phyloP scores from a whole-genome alignment of 306 rosid genomes.

The Citrullus colocynthis region DNA sequence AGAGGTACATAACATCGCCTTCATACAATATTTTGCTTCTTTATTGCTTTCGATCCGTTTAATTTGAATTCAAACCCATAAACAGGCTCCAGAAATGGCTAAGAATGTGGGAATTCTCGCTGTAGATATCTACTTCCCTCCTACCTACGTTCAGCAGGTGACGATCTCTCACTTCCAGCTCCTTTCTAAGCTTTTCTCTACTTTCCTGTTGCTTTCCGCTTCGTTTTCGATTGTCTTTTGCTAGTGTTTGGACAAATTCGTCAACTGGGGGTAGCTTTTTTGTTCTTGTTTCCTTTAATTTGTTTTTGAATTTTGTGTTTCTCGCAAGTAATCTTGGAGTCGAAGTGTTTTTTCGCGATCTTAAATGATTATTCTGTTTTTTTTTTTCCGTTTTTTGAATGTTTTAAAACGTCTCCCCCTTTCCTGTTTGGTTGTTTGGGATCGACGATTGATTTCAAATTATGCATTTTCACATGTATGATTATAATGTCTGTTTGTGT shows the following conservation, averaged over 20 bases:
- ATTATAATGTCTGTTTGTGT: not conserved
- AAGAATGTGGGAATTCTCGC: slow-evolving; percentile 92
- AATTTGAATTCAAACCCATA: not conserved
- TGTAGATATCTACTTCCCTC: slow-evolving; percentile 87
- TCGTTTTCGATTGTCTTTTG: not conserved
- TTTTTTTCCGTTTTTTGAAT: not conserved
- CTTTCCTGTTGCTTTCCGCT: not conserved
- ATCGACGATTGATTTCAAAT: not conserved
- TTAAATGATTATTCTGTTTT: not conserved
- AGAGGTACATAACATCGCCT: not conserved
- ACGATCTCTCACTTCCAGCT: slow-evolving; percentile 2
- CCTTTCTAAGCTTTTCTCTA: not conserved
- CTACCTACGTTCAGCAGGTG: slow-evolving; percentile 75
- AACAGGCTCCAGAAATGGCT: slow-evolving; percentile 33
- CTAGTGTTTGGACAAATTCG: not conserved
- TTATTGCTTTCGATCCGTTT: not conserved
- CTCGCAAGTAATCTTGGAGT: not conserved
- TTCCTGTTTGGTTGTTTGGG: not conserved
- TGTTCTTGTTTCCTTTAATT: not conserved
- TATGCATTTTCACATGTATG: not conserved
- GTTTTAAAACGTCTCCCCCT: not conserved
- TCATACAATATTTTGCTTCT: not conserved
- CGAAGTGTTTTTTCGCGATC: not conserved
- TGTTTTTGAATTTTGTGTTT: not conserved
- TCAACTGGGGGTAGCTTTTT: not conserved